Evolutionary conservation across 2,329 filamentous ascomycete species (phyloP), one percentile per base, ranked within the genome.

Genomic region (Drechslerella stenobrocha): DNA sequence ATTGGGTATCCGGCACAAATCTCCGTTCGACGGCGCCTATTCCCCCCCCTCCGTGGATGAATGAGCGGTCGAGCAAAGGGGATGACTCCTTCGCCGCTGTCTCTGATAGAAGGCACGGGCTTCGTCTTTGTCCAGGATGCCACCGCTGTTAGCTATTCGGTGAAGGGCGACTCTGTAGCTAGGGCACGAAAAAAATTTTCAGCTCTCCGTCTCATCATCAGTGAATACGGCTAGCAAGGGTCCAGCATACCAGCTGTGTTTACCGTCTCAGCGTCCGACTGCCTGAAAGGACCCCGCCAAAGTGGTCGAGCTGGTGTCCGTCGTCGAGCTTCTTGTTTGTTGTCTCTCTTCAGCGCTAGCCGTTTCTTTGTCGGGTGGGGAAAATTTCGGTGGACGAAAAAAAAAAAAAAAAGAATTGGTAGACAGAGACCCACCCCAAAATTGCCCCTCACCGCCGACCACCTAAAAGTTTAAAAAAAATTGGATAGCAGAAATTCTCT

Each of bases 171-270:
- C 61, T 66, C 61, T 46, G 15, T 7, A 34, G 53, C 47, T 53
- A 59, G 61, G 61, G 53, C 52, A 53, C 18, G 42, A 52, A 59
- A 63, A 65, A 50, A 53, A 58, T 66, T 52, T 42, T 58, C 47
- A 50, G 48, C 48, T 58, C 53, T 48, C 50, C 53, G 55, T 67
- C 63, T 67, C 55, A 60, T 67, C 63, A 35, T 32, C 45, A 55
- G 13, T 40, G 26, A 46, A 60, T 40, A 34, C 13, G 53, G 61
- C 47, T 66, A 66, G 61, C 32, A 32, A 46, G 30, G 61, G 35
- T 47, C 9, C 9, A 30, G 42, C 18, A 24, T 23, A 13, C 22
- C 22, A 6, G 50, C 48, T 32, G 23, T 34, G 22, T 20, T n/a
- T 34, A 28, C 40, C 28, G 45, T 57, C 45, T 11, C 26, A 26